Base-by-base conservation (phyloP, 2,329 filamentous ascomycete genomes). In the Calycina herbarum region DNA sequence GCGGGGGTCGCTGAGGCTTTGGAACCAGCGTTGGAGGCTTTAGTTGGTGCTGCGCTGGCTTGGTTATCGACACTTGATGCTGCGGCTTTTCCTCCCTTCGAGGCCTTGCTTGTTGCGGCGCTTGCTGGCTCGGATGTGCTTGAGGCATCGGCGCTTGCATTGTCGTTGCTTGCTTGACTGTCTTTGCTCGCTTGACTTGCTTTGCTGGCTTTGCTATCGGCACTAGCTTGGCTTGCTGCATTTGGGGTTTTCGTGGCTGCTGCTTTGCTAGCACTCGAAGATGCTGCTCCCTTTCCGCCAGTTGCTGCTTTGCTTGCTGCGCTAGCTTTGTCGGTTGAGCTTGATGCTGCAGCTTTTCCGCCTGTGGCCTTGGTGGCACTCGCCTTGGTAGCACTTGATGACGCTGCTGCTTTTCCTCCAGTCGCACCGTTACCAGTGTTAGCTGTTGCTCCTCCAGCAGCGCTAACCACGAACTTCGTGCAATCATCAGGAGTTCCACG, bases 401-500 rank as follows among this genome's bases (percentile, higher is more conserved):
- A n/a, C 6, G 24, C 45, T 27, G 48, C n/a, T 20, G n/a, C 27
- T 5, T 38, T 38, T 38, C 61, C 57, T 59, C 63, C 48, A 29
- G 63, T 63, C 2, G 68, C 69, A 5, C 68, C 71, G 45, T 56
- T 56, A 5, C 24, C 60, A 33, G 42, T 40, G 17, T 20, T 45
- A 24, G 27, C 35, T 13, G 40, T 29, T 15, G 68, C 69, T n/a
- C 59, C 42, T 27, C 70, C 72, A 15, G 42, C 65, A 8, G 67
- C 72, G 56, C 59, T 70, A 51, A 81, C 79, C 24, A 74, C 76
- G 65, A 82, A 81, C 67, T 80, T 80, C 20, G 74, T 77, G 68
- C 80, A 82, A 68, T 82, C 80, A 68, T 82, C 80, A 35, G 78
- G 75, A 51, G 78, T 74, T 68, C 80, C 80, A 65, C 80, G 76